Evolutionary conservation across 1,284 basidiomycete genomes (phyloP), one percentile per base, ranked within the genome.

Genomic region (Leccinum olivaceoglutinosum): DNA sequence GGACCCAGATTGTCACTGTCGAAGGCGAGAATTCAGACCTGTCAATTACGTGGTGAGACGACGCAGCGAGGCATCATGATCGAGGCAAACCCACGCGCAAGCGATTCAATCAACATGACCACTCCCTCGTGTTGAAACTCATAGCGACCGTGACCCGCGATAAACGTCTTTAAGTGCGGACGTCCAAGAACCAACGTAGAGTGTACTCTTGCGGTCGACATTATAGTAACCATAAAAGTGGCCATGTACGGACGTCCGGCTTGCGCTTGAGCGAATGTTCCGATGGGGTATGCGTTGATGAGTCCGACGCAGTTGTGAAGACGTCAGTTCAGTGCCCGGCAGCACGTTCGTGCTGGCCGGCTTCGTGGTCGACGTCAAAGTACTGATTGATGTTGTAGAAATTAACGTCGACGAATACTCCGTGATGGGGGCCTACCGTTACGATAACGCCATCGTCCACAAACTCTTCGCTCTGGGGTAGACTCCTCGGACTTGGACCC

Each of bases 351-450:
- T 96, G 88, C 80, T 98, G 98, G 59, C 96, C 96, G 0, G 96
- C 96, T 79, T 99, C 96, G 75, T 98, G 96, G 73, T 99, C 96
- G 65, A 98, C 96, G 71, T 99, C 96, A 79, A 99, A 99, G 83
- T 98, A 98, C 76, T 97, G 94, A 8, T 32, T 32, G 32, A 99
- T 98, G 83, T 98, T 99, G 84, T 99, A 99, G 73, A 99, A 99
- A 72, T 99, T 96, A 71, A 98, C 96, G 61, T 32, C 32, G 32
- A 32, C 32, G 32, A 32, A 32, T 32, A 32, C 32, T 32, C 32
- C 29, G 32, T 32, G 32, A 32, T 32, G 32, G 32, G 32, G 29
- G 29, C 32, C 7, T 32, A 32, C 32, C 32, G 32, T 32, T 6
- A 5, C 7, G 32, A 32, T 32, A 32, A 32, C 32, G 7, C 32